Conservation (phyloP, 805 yeast species). For the Teunomyces panamensis region DNA sequence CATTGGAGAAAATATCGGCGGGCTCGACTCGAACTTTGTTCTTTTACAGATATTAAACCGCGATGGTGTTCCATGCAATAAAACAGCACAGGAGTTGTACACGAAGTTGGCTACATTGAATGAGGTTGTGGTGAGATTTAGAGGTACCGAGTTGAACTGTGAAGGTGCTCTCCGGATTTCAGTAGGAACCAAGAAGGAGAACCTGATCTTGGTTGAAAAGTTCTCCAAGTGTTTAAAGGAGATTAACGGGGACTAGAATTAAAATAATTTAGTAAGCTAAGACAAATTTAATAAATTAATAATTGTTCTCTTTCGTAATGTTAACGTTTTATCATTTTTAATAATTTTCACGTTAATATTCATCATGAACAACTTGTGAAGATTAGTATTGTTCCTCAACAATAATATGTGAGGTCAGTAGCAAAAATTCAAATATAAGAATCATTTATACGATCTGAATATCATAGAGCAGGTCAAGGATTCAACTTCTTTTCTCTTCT, state of each 20-base stretch:
- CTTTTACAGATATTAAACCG: conserved; percentile 67
- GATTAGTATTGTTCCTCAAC: too few species aligned
- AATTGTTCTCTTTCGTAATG: too few species aligned
- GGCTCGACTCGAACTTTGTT: conserved; percentile 81
- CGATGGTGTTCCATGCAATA: conserved; percentile 63
- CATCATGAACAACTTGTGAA: too few species aligned
- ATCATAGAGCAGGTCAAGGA: too few species aligned
- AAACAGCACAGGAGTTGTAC: conserved; percentile 65
- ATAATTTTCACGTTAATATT: too few species aligned
- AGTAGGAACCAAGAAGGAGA: conserved; percentile 81
- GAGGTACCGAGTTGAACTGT: conserved; percentile 91
- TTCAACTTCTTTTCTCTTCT: too few species aligned
- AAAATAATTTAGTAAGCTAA: too few species aligned
- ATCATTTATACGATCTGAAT: too few species aligned
- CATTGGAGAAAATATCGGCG: conserved; percentile 77
- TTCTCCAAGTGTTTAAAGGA: conserved; percentile 21
- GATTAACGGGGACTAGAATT: not conserved
- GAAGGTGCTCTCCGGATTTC: conserved; percentile 84
- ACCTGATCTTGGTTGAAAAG: conserved; percentile 51
- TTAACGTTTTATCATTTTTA: too few species aligned
- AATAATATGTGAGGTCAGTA: too few species aligned
- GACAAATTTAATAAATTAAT: not conserved
- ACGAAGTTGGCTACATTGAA: conserved; percentile 65
- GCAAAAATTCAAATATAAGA: too few species aligned
- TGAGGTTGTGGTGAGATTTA: conserved; percentile 81